These are phyloP conservation scores for Astraeus odoratus DNA, from an alignment of 768 basidiomycete genomes.

Conservation along the genomic window DNA sequence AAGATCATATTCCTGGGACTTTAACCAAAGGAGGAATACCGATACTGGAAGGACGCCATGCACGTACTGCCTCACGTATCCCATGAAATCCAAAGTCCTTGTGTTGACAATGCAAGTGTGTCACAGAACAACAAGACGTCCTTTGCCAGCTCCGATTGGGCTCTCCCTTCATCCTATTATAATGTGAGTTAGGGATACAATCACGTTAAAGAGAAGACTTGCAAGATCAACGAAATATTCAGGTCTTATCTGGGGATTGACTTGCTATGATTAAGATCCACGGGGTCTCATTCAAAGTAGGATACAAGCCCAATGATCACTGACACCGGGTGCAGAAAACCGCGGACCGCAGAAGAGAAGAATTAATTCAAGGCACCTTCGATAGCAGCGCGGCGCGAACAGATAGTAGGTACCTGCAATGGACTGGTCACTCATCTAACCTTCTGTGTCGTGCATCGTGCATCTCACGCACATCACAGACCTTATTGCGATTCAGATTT, in stretches of 20 bases:
- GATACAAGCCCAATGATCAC: not conserved
- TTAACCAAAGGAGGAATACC: not conserved
- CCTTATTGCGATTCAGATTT: too few relatives aligned
- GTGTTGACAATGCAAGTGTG: not conserved
- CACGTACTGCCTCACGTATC: not conserved
- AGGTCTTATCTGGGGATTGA: not conserved
- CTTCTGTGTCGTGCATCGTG: too few relatives aligned
- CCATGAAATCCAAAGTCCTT: not conserved
- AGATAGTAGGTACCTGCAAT: too few relatives aligned
- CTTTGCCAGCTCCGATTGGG: not conserved
- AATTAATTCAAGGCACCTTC: not conserved
- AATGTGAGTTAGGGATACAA: not conserved
- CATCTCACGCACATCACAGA: too few relatives aligned
- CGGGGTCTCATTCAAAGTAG: not conserved
- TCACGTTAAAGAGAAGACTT: not conserved
- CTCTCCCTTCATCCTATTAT: not conserved
- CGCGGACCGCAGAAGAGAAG: not conserved
- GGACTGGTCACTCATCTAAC: too few relatives aligned
- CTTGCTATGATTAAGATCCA: too few relatives aligned
- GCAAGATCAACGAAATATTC: not conserved
- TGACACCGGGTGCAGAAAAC: not conserved
- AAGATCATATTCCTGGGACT: not conserved
- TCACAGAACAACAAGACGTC: not conserved
- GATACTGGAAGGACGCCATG: not conserved
- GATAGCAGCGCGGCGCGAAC: not conserved